Evolutionary conservation across 2,329 filamentous ascomycete genomes (phyloP).

Genomic region (Xylaria sp.): DNA sequence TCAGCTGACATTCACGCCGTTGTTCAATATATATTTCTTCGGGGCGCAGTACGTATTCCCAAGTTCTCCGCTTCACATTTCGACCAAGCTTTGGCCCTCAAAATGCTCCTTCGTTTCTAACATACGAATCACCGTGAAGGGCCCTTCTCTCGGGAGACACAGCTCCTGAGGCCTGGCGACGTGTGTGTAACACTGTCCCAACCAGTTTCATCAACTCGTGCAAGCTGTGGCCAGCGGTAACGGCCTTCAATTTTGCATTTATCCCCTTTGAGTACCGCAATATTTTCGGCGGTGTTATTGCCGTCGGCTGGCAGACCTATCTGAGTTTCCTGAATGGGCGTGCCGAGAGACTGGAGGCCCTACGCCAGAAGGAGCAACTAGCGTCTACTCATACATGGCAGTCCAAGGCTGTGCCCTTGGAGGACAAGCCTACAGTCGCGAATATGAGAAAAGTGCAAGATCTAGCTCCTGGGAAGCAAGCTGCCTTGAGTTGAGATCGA

Average conservation of each 20-base stretch:
- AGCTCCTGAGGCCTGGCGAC: conserved; percentile 67
- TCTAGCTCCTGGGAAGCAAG: conserved; percentile 1
- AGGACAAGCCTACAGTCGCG: not conserved
- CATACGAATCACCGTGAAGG: conserved; percentile 2
- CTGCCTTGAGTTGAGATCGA: not conserved
- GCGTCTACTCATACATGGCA: not conserved
- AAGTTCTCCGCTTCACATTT: not conserved
- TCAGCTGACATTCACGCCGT: conserved; percentile 79
- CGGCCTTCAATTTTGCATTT: conserved; percentile 86
- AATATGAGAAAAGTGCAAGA: not conserved
- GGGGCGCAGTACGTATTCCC: conserved; percentile 61
- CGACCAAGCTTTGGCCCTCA: no score
- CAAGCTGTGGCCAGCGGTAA: conserved; percentile 89
- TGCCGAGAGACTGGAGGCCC: conserved; percentile 65
- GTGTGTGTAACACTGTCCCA: conserved; percentile 77
- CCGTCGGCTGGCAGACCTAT: conserved; percentile 93
- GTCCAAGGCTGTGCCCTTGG: not conserved
- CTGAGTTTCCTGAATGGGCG: conserved; percentile 77
- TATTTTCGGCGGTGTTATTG: conserved; percentile 78
- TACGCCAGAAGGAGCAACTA: not conserved
- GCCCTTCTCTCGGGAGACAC: conserved; percentile 74
- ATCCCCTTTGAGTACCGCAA: conserved; percentile 78
- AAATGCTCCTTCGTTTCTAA: not conserved
- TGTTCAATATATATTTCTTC: conserved; percentile 86
- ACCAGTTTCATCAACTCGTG: conserved; percentile 76